Evolutionary conservation across 2,329 filamentous ascomycete genomes (phyloP).

Genomic region (Pestalotiopsis sp.): DNA sequence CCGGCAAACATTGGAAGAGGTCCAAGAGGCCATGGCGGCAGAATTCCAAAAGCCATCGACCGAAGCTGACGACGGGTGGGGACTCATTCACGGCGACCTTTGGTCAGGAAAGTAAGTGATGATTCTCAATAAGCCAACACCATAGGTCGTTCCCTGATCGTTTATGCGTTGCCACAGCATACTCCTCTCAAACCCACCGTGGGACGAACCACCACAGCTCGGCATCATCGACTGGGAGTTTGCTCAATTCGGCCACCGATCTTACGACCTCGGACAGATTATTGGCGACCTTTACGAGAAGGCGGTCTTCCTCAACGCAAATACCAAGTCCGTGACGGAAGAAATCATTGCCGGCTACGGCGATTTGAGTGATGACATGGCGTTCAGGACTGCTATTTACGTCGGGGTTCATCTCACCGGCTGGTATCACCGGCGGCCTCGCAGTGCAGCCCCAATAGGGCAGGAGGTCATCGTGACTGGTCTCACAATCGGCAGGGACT

Average conservation of each 20-base stretch:
- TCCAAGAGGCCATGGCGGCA: constrained; percentile 19
- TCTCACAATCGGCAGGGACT: neutral
- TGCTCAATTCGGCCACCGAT: constrained; percentile 38
- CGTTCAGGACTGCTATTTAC: constrained; percentile 41
- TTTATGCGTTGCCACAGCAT: neutral
- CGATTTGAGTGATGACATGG: constrained; percentile 35
- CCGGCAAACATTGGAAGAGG: constrained; percentile 29
- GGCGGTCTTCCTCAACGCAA: constrained; percentile 35
- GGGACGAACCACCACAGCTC: constrained; percentile 18
- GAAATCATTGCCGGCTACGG: constrained; percentile 40
- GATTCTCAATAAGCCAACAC: neutral
- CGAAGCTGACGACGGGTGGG: constrained; percentile 17
- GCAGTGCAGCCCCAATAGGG: neutral
- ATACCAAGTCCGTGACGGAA: constrained; percentile 32
- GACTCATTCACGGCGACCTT: constrained; percentile 43
- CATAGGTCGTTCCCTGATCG: neutral
- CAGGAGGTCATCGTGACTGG: neutral
- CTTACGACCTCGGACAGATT: constrained; percentile 43
- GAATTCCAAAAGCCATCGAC: constrained; percentile 13
- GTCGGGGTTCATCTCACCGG: constrained; percentile 41
- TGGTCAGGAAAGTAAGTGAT: constrained; percentile 43
- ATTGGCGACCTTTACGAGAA: constrained; percentile 43
- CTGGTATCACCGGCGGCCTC: constrained; percentile 22
- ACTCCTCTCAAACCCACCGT: neutral
- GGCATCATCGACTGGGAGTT: constrained; percentile 48